phyloP scores from a whole-genome alignment of 495 filamentous ascomycete species.

The Aspergillus baeticus region DNA sequence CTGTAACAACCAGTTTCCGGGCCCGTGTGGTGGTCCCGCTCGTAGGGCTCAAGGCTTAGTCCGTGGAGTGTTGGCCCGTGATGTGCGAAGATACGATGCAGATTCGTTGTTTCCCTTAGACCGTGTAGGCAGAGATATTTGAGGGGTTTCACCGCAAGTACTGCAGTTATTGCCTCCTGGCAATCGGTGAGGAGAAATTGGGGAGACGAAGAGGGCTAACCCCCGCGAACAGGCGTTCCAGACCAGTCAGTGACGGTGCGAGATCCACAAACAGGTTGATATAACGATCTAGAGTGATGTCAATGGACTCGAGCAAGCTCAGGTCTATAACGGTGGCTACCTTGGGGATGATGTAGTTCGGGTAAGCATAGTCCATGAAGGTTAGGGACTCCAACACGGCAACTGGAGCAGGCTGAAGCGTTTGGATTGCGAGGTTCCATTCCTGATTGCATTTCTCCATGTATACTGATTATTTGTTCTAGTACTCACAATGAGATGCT shows the following conservation, averaged over 20 bases:
- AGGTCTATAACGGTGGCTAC: background rate
- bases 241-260: conserved; percentile 1
- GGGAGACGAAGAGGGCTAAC: background rate
- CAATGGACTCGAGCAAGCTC: conserved; percentile 1
- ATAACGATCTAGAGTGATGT: background rate
- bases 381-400: background rate
- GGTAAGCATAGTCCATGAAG: background rate
- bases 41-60: conserved; percentile 4
- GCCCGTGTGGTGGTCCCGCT: background rate
- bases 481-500: background rate
- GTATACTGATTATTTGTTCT: background rate
- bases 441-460: background rate
- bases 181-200: background rate
- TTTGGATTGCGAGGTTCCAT: background rate
- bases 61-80: conserved; percentile 17
- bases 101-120: background rate
- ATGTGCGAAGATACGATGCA: conserved; percentile 7
- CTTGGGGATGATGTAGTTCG: background rate
- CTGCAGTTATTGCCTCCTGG: conserved; percentile 7
- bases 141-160: conserved; percentile 9
- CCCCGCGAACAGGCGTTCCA: conserved; percentile 15
- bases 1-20: background rate
- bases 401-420: background rate
- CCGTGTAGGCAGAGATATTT: conserved; percentile 5
- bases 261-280: background rate